Base-by-base conservation (phyloP, 805 yeast species). In the Metahyphopichia silvanorum region DNA sequence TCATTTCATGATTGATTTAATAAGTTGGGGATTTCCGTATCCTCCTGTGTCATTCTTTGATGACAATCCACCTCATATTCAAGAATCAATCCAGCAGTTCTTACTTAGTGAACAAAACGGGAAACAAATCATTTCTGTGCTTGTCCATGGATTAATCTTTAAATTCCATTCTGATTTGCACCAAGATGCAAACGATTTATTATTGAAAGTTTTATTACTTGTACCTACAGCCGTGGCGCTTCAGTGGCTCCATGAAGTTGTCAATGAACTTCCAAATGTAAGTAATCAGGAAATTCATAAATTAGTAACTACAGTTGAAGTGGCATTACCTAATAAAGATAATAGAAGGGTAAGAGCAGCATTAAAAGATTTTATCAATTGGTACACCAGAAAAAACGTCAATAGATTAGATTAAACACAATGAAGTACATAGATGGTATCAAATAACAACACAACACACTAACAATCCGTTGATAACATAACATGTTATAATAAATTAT, bases 1-100 rank as follows among this genome's bases (percentile, higher is more conserved):
- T 36, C 88, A 86, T 49, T 87, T 77, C 54, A 58, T 89, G 44
- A 81, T 86, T 43, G 98, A 93, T 54, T 67, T 87, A 21, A 59
- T 85, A 15, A 76, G 88, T 5, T 89, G 94, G 91, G 96, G 95
- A 1, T 76, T 82, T 43, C 81, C 74, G 17, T 66, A 74, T 7
- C 88, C 96, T 2, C 96, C 96, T 4, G 71, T 85, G 13, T 82
- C 95, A 6, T 71, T 82, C 25, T 70, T 74, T 33, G 70, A 68
- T 17, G 75, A 70, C 14, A 61, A 60, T 14, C 75, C 79, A 26
- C 80, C 83, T 8, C 69, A 64, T n/a, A 22, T 26, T 15, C 23
- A 11, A 4, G 25, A 23, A 11, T 67, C 66, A 25, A 73, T 84
- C 42, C 72, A 75, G 36, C 56, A 58, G 21, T 63, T 79, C 25